Evolutionary conservation across 352 stramenopile genomes (phyloP).

Genomic region (Pythium monospermum): DNA sequence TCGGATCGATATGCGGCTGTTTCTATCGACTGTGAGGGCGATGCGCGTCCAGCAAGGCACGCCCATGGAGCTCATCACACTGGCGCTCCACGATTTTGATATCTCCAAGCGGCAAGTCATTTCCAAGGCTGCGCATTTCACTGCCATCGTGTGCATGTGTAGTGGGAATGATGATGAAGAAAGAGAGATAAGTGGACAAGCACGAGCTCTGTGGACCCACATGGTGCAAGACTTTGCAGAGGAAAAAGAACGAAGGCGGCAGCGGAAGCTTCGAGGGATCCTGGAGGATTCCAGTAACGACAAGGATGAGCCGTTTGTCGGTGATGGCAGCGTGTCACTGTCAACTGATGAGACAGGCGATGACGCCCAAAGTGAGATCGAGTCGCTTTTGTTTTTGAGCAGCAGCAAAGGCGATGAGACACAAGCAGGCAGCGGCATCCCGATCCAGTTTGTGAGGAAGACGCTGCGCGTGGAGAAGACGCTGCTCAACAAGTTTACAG

Average conservation of each 20-base stretch:
- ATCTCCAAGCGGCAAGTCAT: conserved; percentile 25
- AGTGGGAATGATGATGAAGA: conserved; percentile 41
- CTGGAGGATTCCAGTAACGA: background rate
- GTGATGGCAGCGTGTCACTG: too few species aligned
- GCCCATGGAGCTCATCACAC: conserved; percentile 39
- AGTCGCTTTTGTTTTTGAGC: conserved; percentile 23
- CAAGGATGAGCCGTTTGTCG: background rate
- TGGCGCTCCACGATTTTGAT: conserved; percentile 46
- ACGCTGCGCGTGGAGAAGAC: conserved; percentile 34
- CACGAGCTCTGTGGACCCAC: conserved; percentile 19
- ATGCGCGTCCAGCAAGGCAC: conserved; percentile 57
- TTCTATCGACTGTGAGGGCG: conserved; percentile 42
- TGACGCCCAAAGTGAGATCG: conserved; percentile 24
- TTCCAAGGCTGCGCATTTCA: conserved; percentile 13
- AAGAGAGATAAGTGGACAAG: conserved; percentile 21
- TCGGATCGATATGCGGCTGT: conserved; percentile 43
- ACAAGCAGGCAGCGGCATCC: conserved; percentile 25
- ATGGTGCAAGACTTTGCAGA: conserved; percentile 12
- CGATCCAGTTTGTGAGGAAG: conserved; percentile 32
- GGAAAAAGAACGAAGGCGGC: conserved; percentile 17
- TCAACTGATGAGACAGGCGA: too few species aligned
- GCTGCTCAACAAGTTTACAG: conserved; percentile 36
- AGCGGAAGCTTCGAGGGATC: conserved; percentile 14
- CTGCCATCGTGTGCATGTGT: conserved; percentile 31
- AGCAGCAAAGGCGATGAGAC: conserved; percentile 22